Percentiles rank a stretch among this genome's conserved stretches.
These are phyloP conservation scores for Mimosa pudica DNA, from an alignment of 306 rosid genomes.

Conservation along the genomic window DNA sequence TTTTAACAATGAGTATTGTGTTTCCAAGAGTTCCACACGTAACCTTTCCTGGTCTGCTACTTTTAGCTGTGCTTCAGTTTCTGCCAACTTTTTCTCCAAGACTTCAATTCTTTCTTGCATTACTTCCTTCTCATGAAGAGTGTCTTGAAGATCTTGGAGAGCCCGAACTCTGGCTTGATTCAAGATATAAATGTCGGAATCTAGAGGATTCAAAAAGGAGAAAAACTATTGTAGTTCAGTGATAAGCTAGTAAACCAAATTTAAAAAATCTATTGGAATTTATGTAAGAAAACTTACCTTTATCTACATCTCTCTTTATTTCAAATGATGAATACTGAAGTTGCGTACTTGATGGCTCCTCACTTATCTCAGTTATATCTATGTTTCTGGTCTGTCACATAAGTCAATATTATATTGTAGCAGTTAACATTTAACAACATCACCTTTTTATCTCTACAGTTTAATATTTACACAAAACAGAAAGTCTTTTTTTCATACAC, in stretches of 20 bases:
- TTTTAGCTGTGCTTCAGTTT: slow-evolving; percentile 65
- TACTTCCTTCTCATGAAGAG: slow-evolving; percentile 67
- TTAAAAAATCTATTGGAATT: slow-evolving; percentile 4
- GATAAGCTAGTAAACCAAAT: slow-evolving; percentile 19
- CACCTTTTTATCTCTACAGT: background rate
- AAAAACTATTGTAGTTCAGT: slow-evolving; percentile 26
- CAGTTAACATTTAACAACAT: background rate
- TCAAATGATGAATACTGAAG: slow-evolving; percentile 63
- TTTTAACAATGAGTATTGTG: slow-evolving; percentile 65
- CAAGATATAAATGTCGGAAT: slow-evolving; percentile 65
- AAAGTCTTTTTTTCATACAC: background rate
- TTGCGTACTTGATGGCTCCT: slow-evolving; percentile 49
- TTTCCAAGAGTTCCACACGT: slow-evolving; percentile 64
- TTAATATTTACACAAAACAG: slow-evolving; percentile 11
- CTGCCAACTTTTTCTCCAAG: slow-evolving; percentile 70
- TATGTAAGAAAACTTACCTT: slow-evolving; percentile 54
- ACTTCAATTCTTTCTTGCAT: slow-evolving; percentile 63
- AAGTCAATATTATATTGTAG: slow-evolving; percentile 22
- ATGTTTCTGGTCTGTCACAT: slow-evolving; percentile 48
- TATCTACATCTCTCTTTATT: slow-evolving; percentile 72
- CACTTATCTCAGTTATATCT: slow-evolving; percentile 40
- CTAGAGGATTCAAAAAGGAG: slow-evolving; percentile 10
- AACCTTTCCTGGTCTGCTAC: slow-evolving; percentile 68
- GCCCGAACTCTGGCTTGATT: slow-evolving; percentile 69
- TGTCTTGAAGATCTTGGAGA: slow-evolving; percentile 70